Conservation (phyloP, 495 filamentous ascomycete genomes). For the Neurospora pannonica region DNA sequence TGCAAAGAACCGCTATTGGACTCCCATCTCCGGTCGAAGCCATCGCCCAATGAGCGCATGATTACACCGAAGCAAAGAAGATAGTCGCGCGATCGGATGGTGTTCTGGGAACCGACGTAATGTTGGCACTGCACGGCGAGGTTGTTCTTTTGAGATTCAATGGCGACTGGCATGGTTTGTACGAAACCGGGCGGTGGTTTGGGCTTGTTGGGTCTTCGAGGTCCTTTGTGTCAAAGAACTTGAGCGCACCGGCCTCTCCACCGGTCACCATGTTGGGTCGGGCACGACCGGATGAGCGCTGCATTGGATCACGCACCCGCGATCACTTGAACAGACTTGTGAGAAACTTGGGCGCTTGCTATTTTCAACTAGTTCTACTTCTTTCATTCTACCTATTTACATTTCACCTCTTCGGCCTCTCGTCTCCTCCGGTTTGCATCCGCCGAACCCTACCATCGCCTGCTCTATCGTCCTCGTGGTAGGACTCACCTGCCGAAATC, state of each 20-base stretch:
- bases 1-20: background rate
- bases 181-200: background rate
- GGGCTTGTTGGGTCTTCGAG: background rate
- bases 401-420: background rate
- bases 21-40: background rate
- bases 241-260: background rate
- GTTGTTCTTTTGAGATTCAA: background rate
- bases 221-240: background rate
- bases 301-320: background rate
- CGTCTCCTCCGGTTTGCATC: background rate
- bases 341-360: background rate
- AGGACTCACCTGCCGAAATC: background rate
- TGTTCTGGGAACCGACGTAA: background rate
- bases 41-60: background rate
- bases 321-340: background rate
- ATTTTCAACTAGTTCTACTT: background rate
- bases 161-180: background rate
- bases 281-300: background rate
- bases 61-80: background rate
- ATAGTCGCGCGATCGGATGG: background rate
- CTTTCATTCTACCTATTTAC: background rate
- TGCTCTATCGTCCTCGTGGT: background rate
- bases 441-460: background rate
- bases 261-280: background rate
- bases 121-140: background rate